These are phyloP conservation scores for Blastobotrys illinoisensis DNA, from an alignment of 1,139 yeast species.

Conservation along the genomic window DNA sequence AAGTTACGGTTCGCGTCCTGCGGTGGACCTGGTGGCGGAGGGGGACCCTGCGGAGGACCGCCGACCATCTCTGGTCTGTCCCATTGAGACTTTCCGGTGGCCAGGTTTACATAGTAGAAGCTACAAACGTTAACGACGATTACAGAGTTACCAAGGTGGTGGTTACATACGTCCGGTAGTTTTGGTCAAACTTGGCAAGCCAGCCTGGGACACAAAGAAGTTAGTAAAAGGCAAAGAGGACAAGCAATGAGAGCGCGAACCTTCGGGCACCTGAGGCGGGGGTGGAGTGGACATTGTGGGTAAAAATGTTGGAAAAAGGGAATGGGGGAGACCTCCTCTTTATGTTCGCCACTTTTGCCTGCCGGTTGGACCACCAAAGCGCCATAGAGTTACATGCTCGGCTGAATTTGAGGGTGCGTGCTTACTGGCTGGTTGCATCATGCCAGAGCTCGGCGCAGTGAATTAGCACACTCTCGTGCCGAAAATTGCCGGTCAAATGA, in stretches of 20 bases:
- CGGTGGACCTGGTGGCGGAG: slow-evolving; percentile 16
- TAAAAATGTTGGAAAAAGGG: neutral
- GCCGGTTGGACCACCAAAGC: neutral
- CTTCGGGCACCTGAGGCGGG: slow-evolving; percentile 30
- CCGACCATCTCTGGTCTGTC: slow-evolving; percentile 53
- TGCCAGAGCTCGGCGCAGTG: neutral
- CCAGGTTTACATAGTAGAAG: slow-evolving; percentile 57
- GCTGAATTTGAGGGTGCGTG: neutral
- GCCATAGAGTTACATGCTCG: neutral
- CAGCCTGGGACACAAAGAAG: slow-evolving; percentile 47
- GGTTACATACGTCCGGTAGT: slow-evolving; percentile 50
- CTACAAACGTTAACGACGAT: slow-evolving; percentile 9
- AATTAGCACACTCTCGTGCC: neutral
- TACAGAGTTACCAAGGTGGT: neutral
- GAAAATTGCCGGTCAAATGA: neutral
- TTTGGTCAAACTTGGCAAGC: slow-evolving; percentile 80
- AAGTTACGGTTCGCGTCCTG: slow-evolving; percentile 10
- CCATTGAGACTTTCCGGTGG: slow-evolving; percentile 84
- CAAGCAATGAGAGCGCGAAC: slow-evolving; percentile 13
- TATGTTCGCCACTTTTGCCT: neutral
- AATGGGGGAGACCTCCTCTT: neutral
- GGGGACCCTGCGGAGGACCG: slow-evolving; percentile 29
- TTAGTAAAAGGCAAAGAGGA: slow-evolving; percentile 3
- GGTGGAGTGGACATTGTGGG: slow-evolving; percentile 21
- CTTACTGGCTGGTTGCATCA: neutral